These are phyloP conservation scores for Guyanaporus albipodus DNA, from an alignment of 768 basidiomycete genomes.

Conservation along the genomic window DNA sequence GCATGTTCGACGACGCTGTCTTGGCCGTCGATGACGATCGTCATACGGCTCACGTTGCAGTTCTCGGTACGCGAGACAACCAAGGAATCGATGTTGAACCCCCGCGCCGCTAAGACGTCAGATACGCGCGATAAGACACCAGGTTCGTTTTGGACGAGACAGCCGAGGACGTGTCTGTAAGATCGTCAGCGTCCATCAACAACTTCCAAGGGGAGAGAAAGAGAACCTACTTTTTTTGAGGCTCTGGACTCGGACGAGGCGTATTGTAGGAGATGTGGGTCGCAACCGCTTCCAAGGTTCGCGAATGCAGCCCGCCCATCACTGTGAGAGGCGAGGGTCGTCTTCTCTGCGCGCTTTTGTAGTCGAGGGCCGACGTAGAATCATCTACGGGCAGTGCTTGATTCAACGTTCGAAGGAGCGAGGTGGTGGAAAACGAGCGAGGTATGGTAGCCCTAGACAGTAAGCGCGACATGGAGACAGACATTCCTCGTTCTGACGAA, in stretches of 20 bases:
- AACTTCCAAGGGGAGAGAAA: too few species aligned
- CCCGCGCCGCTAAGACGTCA: conserved; percentile 95
- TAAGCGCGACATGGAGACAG: conserved; percentile 18
- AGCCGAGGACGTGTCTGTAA: conserved; percentile 88
- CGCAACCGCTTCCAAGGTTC: conserved; percentile 92
- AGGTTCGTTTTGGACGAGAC: conserved; percentile 98
- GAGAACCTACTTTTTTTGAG: conserved; percentile 74
- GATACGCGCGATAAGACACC: conserved; percentile 98
- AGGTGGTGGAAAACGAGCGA: conserved; percentile 23
- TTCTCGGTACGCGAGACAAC: conserved; percentile 99
- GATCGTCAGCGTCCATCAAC: conserved; percentile 2
- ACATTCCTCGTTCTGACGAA: conserved; percentile 3
- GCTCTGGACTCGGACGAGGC: conserved; percentile 84
- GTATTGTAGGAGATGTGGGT: conserved; percentile 98
- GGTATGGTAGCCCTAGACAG: conserved; percentile 10
- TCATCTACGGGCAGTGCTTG: conserved; percentile 75
- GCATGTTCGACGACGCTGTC: conserved; percentile 98
- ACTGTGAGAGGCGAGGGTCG: conserved; percentile 85
- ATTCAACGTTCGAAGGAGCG: conserved; percentile 11
- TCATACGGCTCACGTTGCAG: conserved; percentile 95
- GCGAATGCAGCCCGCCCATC: conserved; percentile 77
- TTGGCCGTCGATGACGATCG: conserved; percentile 93
- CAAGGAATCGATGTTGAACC: conserved; percentile 98
- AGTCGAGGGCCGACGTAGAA: conserved; percentile 93
- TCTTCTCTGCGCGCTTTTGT: conserved; percentile 68